Evolutionary conservation across 2,329 filamentous ascomycete species (phyloP), one percentile per base, ranked within the genome.

Genomic region (Colletotrichum camelliae): DNA sequence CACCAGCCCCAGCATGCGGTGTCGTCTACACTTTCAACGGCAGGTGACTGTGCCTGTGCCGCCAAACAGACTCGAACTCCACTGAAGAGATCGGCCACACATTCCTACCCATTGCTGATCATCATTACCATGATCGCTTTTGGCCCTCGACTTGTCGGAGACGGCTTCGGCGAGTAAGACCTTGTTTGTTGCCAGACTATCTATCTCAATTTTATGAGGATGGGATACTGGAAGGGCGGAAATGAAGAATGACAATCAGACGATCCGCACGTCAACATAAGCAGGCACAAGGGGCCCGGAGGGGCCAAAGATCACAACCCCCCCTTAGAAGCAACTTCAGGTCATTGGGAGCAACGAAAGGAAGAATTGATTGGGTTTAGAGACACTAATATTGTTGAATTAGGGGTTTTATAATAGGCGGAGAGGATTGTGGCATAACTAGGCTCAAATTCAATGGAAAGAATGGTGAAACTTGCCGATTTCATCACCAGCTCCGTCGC

Each of bases 31-130:
- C 9, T 12, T 48, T 0, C 39, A 3, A 43, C 39, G 15, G 15
- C 3, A 4, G 39, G 0, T n/a, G 8, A 43, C 1, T 43, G 0
- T n/a, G 37, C 16, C 37, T 43, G 0, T 18, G 39, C 16, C 39
- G 9, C 8, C 8, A 43, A 10, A 43, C 39, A n/a, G 16, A 43
- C 0, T n/a, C 37, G 5, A 18, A 43, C 37, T 43, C 4, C 4
- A 4, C 39, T 0, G 5, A n/a, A n/a, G 8, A 0, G 2, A n/a
- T n/a, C 3, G 39, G 39, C 0, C 16, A n/a, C 5, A n/a, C 0
- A n/a, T 48, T 0, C 3, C 2, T n/a, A 5, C 9, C 5, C 0
- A 0, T 10, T 48, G 9, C 12, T 12, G 18, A 48, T 48, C 1
- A 48, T 48, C 9, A 12, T n/a, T 6, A n/a, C 1, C 0, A 48